Conservation (phyloP, 2,329 filamentous ascomycete species). For the Diaporthe caulivora region DNA sequence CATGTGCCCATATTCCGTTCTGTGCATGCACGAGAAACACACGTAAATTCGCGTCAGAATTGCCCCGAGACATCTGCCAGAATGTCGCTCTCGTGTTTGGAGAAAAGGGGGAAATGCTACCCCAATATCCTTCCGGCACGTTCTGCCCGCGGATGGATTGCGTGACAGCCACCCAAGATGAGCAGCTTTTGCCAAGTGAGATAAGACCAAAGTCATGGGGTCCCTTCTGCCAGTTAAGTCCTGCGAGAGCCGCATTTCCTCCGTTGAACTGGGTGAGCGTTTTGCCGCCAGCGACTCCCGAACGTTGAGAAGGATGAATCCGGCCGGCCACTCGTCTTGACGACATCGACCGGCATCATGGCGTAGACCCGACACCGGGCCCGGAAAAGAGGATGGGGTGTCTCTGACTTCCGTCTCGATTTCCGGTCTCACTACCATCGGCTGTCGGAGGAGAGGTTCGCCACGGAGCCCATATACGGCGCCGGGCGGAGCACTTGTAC, state of each 20-base stretch:
- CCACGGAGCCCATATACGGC: no score
- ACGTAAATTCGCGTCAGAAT: no score
- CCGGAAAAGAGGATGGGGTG: no score
- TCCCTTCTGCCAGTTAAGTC: not conserved
- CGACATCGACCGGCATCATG: constrained; percentile 9
- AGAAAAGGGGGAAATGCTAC: no score
- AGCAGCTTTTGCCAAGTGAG: not conserved
- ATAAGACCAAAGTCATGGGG: not conserved
- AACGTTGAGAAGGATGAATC: no score
- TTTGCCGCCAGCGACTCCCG: not conserved
- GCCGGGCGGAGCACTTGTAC: not conserved
- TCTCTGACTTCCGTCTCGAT: not conserved
- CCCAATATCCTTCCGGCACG: no score
- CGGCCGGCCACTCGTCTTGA: not conserved
- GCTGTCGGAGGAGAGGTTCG: not conserved
- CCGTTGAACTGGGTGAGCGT: not conserved
- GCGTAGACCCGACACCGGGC: constrained; percentile 7
- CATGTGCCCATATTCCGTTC: not conserved
- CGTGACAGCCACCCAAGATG: not conserved
- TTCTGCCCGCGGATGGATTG: no score
- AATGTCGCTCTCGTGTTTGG: no score
- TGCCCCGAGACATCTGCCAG: not conserved
- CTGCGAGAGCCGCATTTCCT: not conserved
- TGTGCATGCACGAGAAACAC: not conserved
- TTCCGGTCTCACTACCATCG: not conserved